phyloP scores from a whole-genome alignment of 1,284 basidiomycete species.

The Cutaneotrichosporon sp. region DNA sequence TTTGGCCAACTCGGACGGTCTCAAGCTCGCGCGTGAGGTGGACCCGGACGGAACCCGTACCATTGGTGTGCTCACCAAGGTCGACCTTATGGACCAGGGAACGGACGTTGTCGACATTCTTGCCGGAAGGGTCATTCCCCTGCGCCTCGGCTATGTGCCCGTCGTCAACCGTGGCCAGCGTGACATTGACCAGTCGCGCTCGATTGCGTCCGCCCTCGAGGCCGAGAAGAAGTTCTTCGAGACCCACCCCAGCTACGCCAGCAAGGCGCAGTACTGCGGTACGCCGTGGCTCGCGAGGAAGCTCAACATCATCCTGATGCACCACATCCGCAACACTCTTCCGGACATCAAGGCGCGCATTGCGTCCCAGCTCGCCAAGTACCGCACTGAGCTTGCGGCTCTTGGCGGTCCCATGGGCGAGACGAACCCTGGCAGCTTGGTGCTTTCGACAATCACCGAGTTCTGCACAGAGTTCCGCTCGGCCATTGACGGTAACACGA shows the following conservation, averaged over 20 bases:
- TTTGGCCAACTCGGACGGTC: slow-evolving; percentile 94
- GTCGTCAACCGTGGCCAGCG: slow-evolving; percentile 96
- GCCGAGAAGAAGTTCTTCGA: slow-evolving; percentile 90
- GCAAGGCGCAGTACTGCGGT: slow-evolving; percentile 92
- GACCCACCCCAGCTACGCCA: slow-evolving; percentile 83
- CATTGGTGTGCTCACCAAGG: slow-evolving; percentile 96
- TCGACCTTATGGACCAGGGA: slow-evolving; percentile 95
- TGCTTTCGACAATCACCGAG: slow-evolving; percentile 93
- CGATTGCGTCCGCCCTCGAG: slow-evolving; percentile 79
- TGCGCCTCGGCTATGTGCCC: slow-evolving; percentile 93
- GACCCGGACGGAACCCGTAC: slow-evolving; percentile 93
- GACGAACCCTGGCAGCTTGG: slow-evolving; percentile 75
- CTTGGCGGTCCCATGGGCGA: slow-evolving; percentile 86
- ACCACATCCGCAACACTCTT: slow-evolving; percentile 91
- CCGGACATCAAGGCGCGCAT: slow-evolving; percentile 97
- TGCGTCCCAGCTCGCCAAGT: slow-evolving; percentile 78
- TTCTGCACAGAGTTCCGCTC: slow-evolving; percentile 95
- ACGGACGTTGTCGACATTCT: slow-evolving; percentile 98
- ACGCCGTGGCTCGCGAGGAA: slow-evolving; percentile 96
- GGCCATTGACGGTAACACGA: slow-evolving; percentile 93
- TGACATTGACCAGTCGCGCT: slow-evolving; percentile 84
- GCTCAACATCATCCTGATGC: slow-evolving; percentile 97
- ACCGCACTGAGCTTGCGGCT: slow-evolving; percentile 71
- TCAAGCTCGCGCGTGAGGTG: slow-evolving; percentile 93
- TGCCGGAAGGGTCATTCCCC: slow-evolving; percentile 87